phyloP scores from a whole-genome alignment of 352 stramenopile species.

The Pythium monospermum region DNA sequence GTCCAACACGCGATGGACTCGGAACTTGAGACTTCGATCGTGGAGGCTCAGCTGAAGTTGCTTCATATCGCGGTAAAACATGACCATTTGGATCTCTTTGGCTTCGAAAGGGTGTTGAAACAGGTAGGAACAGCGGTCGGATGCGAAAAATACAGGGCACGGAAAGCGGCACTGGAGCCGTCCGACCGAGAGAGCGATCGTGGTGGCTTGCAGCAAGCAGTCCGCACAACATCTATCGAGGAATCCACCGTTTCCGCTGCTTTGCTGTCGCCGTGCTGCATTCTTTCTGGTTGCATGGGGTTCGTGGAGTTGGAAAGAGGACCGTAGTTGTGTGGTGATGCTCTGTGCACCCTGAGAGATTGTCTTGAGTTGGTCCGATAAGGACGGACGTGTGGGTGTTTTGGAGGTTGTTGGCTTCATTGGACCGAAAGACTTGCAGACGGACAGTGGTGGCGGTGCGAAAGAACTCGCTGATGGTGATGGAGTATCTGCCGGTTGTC shows the following conservation, averaged over 20 bases:
- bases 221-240: neutral
- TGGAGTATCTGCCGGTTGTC: no score
- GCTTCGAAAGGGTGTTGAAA: slow-evolving; percentile 69
- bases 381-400: slow-evolving; percentile 24
- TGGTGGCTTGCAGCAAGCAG: slow-evolving; percentile 39
- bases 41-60: slow-evolving; percentile 32
- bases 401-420: neutral
- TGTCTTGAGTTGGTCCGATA: slow-evolving; percentile 56
- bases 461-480: no score
- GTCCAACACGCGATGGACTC: slow-evolving; percentile 31
- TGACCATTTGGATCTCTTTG: slow-evolving; percentile 68
- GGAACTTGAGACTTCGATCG: slow-evolving; percentile 47
- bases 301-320: slow-evolving; percentile 34
- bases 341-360: slow-evolving; percentile 46
- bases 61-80: slow-evolving; percentile 72
- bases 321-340: slow-evolving; percentile 46
- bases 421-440: neutral
- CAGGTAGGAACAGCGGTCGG: slow-evolving; percentile 53
- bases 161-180: slow-evolving; percentile 62
- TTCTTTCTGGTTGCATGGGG: neutral
- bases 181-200: slow-evolving; percentile 39
- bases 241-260: neutral
- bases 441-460: no score
- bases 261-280: slow-evolving; percentile 6
- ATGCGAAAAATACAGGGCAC: slow-evolving; percentile 44